phyloP scores from a whole-genome alignment of 768 basidiomycete species.

The Galerina marginata region DNA sequence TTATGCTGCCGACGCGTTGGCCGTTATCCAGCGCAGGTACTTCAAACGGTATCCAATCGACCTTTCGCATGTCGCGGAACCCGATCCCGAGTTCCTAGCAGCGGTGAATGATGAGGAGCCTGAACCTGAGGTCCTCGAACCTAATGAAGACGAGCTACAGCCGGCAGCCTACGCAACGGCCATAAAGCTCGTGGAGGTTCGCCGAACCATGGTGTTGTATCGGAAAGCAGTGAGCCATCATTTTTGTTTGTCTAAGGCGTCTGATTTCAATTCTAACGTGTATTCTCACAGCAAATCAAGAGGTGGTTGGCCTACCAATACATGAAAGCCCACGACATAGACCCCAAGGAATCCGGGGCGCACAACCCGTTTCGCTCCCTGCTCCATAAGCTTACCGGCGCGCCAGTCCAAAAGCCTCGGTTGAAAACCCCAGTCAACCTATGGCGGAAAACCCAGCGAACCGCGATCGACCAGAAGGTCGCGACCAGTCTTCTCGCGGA shows the following conservation, averaged over 20 bases:
- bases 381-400: background rate
- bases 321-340: constrained; percentile 17
- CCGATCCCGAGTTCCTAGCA: constrained; percentile 1
- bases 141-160: background rate
- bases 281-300: constrained; percentile 18
- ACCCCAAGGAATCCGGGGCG: constrained; percentile 1
- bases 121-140: constrained; percentile 1
- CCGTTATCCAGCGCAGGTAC: constrained; percentile 14
- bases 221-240: constrained; percentile 7
- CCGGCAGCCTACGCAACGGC: background rate
- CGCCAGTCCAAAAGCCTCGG: background rate
- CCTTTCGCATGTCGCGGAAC: constrained; percentile 10
- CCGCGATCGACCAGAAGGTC: background rate
- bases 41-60: constrained; percentile 19
- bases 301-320: constrained; percentile 21
- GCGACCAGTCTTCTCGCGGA: background rate
- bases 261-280: too few relatives aligned
- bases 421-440: background rate
- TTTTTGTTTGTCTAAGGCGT: background rate
- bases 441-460: background rate
- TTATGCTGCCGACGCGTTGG: constrained; percentile 10
- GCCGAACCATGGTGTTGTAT: background rate
- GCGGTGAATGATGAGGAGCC: constrained; percentile 13
- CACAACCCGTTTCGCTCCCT: background rate
- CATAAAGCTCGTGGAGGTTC: background rate